Evolutionary conservation across 179 eudicot genomes (phyloP), one percentile per base, ranked within the genome.

Genomic region (Silene noctiflora): DNA sequence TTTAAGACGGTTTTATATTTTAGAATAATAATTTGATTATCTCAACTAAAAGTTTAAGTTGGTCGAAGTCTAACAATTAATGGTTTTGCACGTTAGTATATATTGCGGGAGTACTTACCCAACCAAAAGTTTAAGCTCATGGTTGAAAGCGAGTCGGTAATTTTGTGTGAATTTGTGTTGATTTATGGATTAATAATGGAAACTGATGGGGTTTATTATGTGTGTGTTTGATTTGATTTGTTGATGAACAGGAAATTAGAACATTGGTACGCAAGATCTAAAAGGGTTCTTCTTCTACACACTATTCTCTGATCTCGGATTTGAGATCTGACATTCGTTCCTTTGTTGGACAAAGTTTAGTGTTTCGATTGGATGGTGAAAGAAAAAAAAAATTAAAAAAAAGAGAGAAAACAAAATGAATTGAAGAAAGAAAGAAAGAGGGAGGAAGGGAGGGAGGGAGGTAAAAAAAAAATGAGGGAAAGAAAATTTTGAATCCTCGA

Each of bases 201-300:
- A 84, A 84, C 93, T 89, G 88, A 89, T 89, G 76, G 48, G 68
- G 72, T 84, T 83, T 80, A 67, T 84, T 81, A 29, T 66, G 16
- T 16, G 16, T 16, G 58, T 81, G 80, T 71, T 70, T 80, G 13
- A 77, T 75, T 79, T 64, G 83, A 73, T 61, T 78, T 77, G 77
- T 14, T 84, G 76, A 64, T 83, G 77, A 67, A 83, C 89, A 87
- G 89, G 89, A 83, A 79, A 78, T 83, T 77, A 87, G 83, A 81
- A 81, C 86, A 69, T 77, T 83, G 91, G 83, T 86, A 82, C 84
- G 83, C 91, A 85, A 81, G 87, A 84, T 84, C 88, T 85, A 80
- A 82, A 80, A 77, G 84, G 82, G 58, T 51, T 51, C 3, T 51
- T 51, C 73, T 78, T 76, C 73, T 48, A 66, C 44, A 63, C 44